These are phyloP conservation scores for Actinomucor elegans DNA, from an alignment of 371 early-diverging fungal species.

Conservation along the genomic window DNA sequence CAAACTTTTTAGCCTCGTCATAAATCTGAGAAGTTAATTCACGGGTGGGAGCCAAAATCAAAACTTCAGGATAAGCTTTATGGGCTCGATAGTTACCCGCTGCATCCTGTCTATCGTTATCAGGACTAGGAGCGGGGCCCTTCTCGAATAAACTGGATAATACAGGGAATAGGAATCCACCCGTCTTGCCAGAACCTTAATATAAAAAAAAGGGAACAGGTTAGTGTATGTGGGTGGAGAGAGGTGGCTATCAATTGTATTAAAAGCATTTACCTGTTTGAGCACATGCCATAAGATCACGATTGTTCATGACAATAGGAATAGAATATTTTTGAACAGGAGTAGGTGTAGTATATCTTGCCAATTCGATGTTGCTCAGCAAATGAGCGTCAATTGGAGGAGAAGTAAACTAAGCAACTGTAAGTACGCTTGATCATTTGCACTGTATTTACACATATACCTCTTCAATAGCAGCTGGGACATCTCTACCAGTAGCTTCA, in stretches of 20 bases:
- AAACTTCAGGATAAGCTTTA: conserved; percentile 40
- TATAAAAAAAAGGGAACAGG: too few species aligned
- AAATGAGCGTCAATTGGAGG: conserved; percentile 81
- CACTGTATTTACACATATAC: too few species aligned
- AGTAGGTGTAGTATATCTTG: conserved; percentile 66
- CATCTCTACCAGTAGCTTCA: conserved; percentile 81
- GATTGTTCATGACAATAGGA: conserved; percentile 60
- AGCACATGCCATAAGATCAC: conserved; percentile 80
- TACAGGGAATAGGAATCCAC: conserved; percentile 68
- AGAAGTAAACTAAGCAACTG: conserved; percentile 50
- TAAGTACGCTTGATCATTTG: conserved; percentile 13
- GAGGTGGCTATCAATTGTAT: too few species aligned
- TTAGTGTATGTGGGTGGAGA: too few species aligned
- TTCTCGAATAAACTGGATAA: conserved; percentile 55
- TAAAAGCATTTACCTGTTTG: too few species aligned
- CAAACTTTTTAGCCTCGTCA: conserved; percentile 76
- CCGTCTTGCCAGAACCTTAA: conserved; percentile 80
- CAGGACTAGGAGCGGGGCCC: conserved; percentile 65
- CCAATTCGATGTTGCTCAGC: conserved; percentile 62
- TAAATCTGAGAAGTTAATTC: conserved; percentile 47
- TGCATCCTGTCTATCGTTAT: too few species aligned
- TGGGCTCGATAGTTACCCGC: not conserved
- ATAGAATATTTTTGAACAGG: conserved; percentile 73
- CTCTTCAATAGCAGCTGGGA: conserved; percentile 21
- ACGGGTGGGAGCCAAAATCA: conserved; percentile 49